These are phyloP conservation scores for Cordyceps javanica DNA, from an alignment of 2,329 filamentous ascomycete genomes.

Conservation along the genomic window DNA sequence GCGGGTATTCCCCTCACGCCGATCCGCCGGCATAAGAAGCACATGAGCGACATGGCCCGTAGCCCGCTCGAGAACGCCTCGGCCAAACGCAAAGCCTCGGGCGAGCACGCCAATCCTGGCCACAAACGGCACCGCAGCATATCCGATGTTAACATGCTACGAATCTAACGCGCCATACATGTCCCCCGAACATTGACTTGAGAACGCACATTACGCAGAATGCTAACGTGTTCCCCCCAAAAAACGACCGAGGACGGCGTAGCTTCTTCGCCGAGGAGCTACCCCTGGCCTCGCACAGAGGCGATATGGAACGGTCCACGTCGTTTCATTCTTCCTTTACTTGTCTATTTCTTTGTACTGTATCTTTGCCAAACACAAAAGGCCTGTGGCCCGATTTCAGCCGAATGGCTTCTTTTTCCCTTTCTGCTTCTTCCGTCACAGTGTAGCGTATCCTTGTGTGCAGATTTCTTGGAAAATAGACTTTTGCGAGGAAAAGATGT, in stretches of 20 bases:
- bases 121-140: slow-evolving; percentile 57
- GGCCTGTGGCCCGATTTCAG: neutral
- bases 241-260: slow-evolving; percentile 43
- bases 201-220: slow-evolving; percentile 11
- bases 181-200: neutral
- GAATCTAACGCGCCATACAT: slow-evolving; percentile 32
- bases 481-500: neutral
- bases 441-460: too few species aligned
- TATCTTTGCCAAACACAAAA: neutral
- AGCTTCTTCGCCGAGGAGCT: slow-evolving; percentile 22
- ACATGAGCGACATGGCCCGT: slow-evolving; percentile 36
- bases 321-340: neutral
- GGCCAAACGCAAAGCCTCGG: slow-evolving; percentile 51
- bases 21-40: slow-evolving; percentile 51
- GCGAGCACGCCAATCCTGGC: slow-evolving; percentile 29
- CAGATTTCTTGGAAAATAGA: too few species aligned
- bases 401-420: too few species aligned
- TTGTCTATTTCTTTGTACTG: neutral
- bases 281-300: slow-evolving; percentile 36
- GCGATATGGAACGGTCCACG: slow-evolving; percentile 7
- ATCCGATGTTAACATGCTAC: slow-evolving; percentile 47
- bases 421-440: too few species aligned
- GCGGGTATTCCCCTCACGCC: slow-evolving; percentile 65
- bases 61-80: slow-evolving; percentile 44
- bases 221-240: slow-evolving; percentile 14